Base-by-base conservation (phyloP, 2,329 filamentous ascomycete genomes). In the Sporothrix curviconia region DNA sequence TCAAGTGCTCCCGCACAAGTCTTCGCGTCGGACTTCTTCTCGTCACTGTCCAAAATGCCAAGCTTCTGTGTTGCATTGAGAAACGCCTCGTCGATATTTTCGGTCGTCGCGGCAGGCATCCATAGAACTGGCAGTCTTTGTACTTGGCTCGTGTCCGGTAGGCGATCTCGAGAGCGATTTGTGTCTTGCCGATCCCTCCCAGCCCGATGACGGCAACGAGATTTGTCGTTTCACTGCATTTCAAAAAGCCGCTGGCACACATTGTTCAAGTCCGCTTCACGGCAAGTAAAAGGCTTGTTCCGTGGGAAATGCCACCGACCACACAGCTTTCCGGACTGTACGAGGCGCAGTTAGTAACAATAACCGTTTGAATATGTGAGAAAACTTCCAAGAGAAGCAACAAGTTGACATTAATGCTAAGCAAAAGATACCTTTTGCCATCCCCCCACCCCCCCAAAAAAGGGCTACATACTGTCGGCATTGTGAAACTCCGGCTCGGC, bases 101-200 rank as follows among this genome's bases (percentile, higher is more conserved):
- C 42, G 12, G 14, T 4, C 12, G 22, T 44, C 22, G 42, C 28
- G 14, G 3, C 25, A 4, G 22, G 42, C 2, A 44, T 44, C 40
- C 40, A 44, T 7, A 44, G 15, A 22, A 44, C 7, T 3, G 19
- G 22, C 40, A 44, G 19, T 44, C 40, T 12, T 44, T 25, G 40
- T 14, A 25, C 19, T 24, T 22, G 9, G 24, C 22, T 36, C 46
- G 52, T 19, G 32, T 46, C 30, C 28, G 39, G 22, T 36, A 36
- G 25, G 25, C 52, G 36, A 55, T 34, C 1, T 15, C 32, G 12
- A 77, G 60, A 6, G 64, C 69, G 7, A 75, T 54, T 43, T 71
- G 66, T 0, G 71, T 73, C 58, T 75, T 75, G 1, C 72, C 71
- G 1, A 71, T 58, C 3, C 73, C 72, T 14, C 72, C 70, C 2